Evolutionary conservation across 306 rosid species (phyloP), one percentile per base, ranked within the genome.

Genomic region (Fragaria iinumae): DNA sequence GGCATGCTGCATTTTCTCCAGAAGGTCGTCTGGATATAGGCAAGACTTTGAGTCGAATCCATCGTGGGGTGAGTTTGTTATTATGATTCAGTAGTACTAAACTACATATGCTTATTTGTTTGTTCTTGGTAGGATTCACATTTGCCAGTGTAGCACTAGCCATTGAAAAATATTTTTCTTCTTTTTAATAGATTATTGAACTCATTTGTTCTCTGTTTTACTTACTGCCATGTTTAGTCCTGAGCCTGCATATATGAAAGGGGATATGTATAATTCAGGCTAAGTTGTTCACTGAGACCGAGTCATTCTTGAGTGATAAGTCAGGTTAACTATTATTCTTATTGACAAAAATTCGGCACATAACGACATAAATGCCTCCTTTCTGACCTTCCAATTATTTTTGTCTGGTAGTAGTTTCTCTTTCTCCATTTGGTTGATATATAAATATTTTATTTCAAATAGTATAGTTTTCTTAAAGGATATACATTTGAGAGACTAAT

Each of bases 21-120:
- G 99, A 96, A 81, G 99, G 99, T 14, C 79, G 77, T 82, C 87
- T 96, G 69, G 93, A 96, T 87, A 89, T 96, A 73, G 84, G 96
- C 80, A 96, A 84, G 92, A 92, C 90, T 60, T 83, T 96, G 63
- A 75, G 89, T 76, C 96, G 98, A 81, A 91, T 96, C 80, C 88
- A 86, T 69, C 92, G 93, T 7, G 99, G 97, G 92, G 99, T 96
- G 85, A 81, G 86, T 76, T 67, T 80, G 67, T 85, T 64, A 79
- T 75, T 60, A 55, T 67, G 18, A 72, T 84, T 82, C 65, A 75
- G 80, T 81, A 39, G 53, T 76, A 45, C 77, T 69, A 55, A 3
- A 32, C 81, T 74, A 64, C 70, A 43, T 69, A 75, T 77, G 80
- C 73, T 38, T 21, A 12, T 23, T 49, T 32, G 0, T 48, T 70